A percentile compares a stretch with the other conserved stretches of the same genome.
phyloP scores from a whole-genome alignment of 1,139 yeast genomes.

The Petasospora rhodanensis region DNA sequence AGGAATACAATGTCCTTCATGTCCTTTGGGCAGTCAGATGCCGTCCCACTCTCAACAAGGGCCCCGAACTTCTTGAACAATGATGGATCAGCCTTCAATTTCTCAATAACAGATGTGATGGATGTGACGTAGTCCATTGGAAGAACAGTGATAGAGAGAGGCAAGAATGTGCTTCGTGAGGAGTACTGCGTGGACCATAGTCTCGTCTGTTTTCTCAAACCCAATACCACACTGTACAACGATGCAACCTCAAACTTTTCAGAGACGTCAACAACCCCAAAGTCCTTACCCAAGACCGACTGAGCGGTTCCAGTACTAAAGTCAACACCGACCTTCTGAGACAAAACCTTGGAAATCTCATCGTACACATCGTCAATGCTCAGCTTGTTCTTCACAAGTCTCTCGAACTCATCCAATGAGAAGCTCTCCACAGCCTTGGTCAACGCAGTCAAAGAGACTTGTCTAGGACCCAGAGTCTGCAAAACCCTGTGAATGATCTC shows the following conservation, averaged over 20 bases:
- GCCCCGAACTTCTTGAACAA: slow-evolving; percentile 18
- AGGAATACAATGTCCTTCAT: slow-evolving; percentile 37
- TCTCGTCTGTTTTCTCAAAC: slow-evolving; percentile 44
- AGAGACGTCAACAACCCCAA: slow-evolving; percentile 3
- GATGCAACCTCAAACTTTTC: slow-evolving; percentile 21
- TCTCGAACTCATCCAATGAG: slow-evolving; percentile 21
- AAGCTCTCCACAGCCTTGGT: slow-evolving; percentile 32
- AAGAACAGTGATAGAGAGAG: slow-evolving; percentile 43
- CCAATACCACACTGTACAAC: slow-evolving; percentile 42
- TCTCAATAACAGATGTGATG: slow-evolving; percentile 30
- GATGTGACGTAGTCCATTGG: slow-evolving; percentile 37
- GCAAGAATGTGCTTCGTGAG: slow-evolving; percentile 30
- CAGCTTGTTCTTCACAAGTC: slow-evolving; percentile 1
- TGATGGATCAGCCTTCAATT: slow-evolving; percentile 29
- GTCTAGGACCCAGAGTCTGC: slow-evolving; percentile 46
- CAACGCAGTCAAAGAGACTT: slow-evolving; percentile 47
- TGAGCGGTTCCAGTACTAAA: slow-evolving; percentile 23
- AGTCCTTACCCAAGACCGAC: slow-evolving; percentile 27
- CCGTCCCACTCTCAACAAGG: slow-evolving; percentile 25
- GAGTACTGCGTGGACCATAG: slow-evolving; percentile 35
- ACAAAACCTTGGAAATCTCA: too few relatives aligned
- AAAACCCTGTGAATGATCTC: slow-evolving; percentile 51
- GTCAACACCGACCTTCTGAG: slow-evolving; percentile 22
- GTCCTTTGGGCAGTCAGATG: too few relatives aligned
- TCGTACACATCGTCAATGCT: too few relatives aligned